A percentile compares a stretch with the other conserved stretches of the same genome.
These are phyloP conservation scores for Lathyrus tuberosus DNA, from an alignment of 306 rosid species.

Conservation along the genomic window DNA sequence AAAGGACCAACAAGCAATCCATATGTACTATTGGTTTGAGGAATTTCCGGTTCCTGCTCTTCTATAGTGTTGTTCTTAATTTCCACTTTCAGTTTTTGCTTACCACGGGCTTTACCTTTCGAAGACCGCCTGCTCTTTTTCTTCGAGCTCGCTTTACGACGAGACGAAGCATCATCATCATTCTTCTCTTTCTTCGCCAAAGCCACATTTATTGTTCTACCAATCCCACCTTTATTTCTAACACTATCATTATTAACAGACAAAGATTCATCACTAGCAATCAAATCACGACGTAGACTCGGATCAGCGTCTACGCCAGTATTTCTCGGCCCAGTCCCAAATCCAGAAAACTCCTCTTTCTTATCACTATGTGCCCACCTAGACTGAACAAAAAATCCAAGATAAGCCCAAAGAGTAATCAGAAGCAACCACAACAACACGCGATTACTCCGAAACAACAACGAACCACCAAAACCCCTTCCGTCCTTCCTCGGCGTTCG, in stretches of 20 bases:
- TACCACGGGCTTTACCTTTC: conserved; percentile 57
- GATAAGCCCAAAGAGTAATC: conserved; percentile 98
- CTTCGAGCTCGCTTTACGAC: conserved; percentile 51
- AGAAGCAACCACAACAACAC: conserved; percentile 83
- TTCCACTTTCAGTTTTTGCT: conserved; percentile 44
- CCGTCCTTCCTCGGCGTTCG: conserved; percentile 79
- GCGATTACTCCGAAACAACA: conserved; percentile 80
- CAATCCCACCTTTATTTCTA: conserved; percentile 40
- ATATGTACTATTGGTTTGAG: conserved; percentile 68
- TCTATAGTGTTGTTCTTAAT: conserved; percentile 54
- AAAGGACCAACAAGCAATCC: conserved; percentile 93
- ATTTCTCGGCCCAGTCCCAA: conserved; percentile 53
- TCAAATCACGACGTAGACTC: conserved; percentile 55
- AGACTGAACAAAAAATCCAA: conserved; percentile 94
- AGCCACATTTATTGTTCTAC: conserved; percentile 50
- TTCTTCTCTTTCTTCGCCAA: conserved; percentile 51
- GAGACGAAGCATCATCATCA: conserved; percentile 45
- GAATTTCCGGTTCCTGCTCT: conserved; percentile 76
- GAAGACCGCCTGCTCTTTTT: conserved; percentile 59
- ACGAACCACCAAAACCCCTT: conserved; percentile 49
- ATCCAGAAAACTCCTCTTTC: conserved; percentile 67
- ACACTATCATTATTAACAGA: conserved; percentile 50
- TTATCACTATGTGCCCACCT: conserved; percentile 94
- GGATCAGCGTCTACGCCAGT: conserved; percentile 46
- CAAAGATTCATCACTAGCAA: conserved; percentile 38